A percentile compares a stretch with the other conserved stretches of the same genome.
Evolutionary conservation across 768 basidiomycete species (phyloP).

Genomic region (Mycena olivaceomarginata): DNA sequence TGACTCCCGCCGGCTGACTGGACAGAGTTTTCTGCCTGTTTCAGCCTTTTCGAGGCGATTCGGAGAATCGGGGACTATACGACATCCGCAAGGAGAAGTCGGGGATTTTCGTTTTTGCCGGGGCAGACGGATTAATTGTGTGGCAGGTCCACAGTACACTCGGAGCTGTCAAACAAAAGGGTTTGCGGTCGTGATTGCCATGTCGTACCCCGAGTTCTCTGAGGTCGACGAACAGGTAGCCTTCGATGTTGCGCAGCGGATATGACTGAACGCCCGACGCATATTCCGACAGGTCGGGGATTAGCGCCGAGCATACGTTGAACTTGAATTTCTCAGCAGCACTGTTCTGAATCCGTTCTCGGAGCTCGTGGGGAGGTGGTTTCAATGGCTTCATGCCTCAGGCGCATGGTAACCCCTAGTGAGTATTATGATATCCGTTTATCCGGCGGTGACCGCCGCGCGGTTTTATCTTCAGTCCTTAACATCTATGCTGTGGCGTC

Average conservation of each 20-base stretch:
- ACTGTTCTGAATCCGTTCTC: not conserved
- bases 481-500: too few relatives aligned
- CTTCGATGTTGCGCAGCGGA: not conserved
- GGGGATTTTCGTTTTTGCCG: constrained; percentile 2
- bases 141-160: too few relatives aligned
- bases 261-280: not conserved
- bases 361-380: not conserved
- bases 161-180: too few relatives aligned
- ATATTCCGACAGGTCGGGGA: constrained; percentile 2
- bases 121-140: not conserved
- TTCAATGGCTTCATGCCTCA: too few relatives aligned
- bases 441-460: too few relatives aligned
- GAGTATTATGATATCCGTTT: too few relatives aligned
- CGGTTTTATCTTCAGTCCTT: too few relatives aligned
- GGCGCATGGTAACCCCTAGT: too few relatives aligned
- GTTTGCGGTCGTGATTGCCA: too few relatives aligned
- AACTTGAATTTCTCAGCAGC: not conserved
- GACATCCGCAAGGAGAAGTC: not conserved
- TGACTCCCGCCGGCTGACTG: not conserved
- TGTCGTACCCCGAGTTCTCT: too few relatives aligned
- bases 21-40: not conserved
- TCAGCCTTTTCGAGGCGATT: not conserved
- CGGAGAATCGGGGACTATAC: not conserved
- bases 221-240: too few relatives aligned
- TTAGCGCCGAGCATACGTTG: not conserved